Evolutionary conservation across 768 basidiomycete species (phyloP).

Genomic region (Agaricus sinodeliciosus): DNA sequence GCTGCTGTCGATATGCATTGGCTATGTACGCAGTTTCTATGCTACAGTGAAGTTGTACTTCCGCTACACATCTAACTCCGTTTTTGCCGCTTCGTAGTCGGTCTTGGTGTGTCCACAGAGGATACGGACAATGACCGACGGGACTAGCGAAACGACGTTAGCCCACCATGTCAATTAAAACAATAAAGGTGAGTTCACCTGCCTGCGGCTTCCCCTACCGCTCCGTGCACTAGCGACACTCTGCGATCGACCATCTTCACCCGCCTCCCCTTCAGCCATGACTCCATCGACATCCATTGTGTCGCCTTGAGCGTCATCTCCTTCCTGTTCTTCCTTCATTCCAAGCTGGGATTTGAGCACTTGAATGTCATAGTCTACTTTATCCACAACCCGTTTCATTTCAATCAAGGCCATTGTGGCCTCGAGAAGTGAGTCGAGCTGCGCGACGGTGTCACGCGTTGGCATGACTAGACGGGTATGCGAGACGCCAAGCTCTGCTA

Average conservation of each 20-base stretch:
- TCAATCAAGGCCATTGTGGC: constrained; percentile 75
- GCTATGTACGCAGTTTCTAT: neutral
- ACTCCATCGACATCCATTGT: constrained; percentile 47
- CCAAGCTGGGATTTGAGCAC: constrained; percentile 59
- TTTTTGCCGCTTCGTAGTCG: constrained; percentile 54
- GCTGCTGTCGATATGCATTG: neutral
- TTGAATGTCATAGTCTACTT: constrained; percentile 79
- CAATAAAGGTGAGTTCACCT: constrained; percentile 31
- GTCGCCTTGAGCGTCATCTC: constrained; percentile 31
- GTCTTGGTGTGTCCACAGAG: constrained; percentile 63
- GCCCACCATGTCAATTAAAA: neutral
- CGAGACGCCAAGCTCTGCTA: constrained; percentile 71
- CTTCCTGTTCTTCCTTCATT: constrained; percentile 30
- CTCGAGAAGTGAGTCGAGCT: constrained; percentile 68
- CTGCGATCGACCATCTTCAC: constrained; percentile 50
- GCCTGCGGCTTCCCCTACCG: constrained; percentile 46
- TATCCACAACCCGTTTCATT: constrained; percentile 81
- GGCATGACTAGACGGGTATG: constrained; percentile 88
- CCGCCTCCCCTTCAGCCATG: constrained; percentile 21
- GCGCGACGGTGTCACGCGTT: constrained; percentile 71
- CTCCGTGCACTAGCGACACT: constrained; percentile 59
- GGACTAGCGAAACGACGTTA: constrained; percentile 22
- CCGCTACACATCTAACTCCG: constrained; percentile 27
- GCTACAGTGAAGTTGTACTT: neutral
- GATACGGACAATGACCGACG: constrained; percentile 70